A percentile compares a stretch with the other conserved stretches of the same genome.
These are phyloP conservation scores for Aspergillus sp. DNA, from an alignment of 2,329 filamentous ascomycete species.

Conservation along the genomic window DNA sequence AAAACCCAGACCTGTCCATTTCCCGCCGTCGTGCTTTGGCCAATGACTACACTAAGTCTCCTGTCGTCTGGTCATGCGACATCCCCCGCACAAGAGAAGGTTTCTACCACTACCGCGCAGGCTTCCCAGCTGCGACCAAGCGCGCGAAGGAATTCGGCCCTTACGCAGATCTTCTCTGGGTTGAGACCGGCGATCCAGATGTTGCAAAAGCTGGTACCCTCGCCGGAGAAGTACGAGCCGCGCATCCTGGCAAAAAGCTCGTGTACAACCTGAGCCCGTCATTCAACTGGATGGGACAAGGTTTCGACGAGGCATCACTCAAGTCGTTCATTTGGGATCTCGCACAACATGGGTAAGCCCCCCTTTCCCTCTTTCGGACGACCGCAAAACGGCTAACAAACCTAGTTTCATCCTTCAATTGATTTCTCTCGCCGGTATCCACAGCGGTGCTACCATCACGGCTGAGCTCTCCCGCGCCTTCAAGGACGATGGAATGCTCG, in stretches of 20 bases:
- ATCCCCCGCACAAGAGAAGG: constrained; percentile 90
- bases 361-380: not conserved
- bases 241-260: constrained; percentile 76
- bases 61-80: constrained; percentile 85
- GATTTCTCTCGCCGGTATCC: constrained; percentile 64
- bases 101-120: constrained; percentile 56
- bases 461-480: constrained; percentile 78
- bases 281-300: constrained; percentile 98
- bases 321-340: constrained; percentile 97
- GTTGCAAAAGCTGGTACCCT: constrained; percentile 75
- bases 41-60: constrained; percentile 62
- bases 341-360: constrained; percentile 76
- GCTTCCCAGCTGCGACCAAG: constrained; percentile 85
- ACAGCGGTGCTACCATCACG: constrained; percentile 63
- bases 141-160: constrained; percentile 88
- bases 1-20: constrained; percentile 74
- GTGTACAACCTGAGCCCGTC: constrained; percentile 96
- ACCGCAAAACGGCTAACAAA: constrained; percentile 16
- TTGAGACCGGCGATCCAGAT: constrained; percentile 88
- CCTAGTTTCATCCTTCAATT: constrained; percentile 62
- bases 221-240: constrained; percentile 69
- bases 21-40: constrained; percentile 74
- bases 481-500: constrained; percentile 91
- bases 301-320: constrained; percentile 78
- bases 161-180: constrained; percentile 93